These are phyloP conservation scores for Tausonia pullulans DNA, from an alignment of 1,284 basidiomycete species.

Conservation along the genomic window DNA sequence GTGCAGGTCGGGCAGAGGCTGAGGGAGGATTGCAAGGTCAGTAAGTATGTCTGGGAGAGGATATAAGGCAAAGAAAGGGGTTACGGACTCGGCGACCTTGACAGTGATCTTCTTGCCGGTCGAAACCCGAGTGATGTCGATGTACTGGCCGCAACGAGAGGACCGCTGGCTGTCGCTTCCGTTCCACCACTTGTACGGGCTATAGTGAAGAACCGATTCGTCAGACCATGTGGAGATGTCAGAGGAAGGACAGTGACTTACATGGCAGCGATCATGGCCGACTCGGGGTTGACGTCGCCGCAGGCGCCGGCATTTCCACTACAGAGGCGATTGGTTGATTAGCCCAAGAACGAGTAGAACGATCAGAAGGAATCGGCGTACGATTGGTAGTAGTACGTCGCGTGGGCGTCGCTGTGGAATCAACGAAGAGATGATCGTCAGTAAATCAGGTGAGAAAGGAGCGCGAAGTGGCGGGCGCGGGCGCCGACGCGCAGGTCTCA, in stretches of 20 bases:
- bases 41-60: no score
- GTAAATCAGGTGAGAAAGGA: no score
- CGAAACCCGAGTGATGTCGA: slow-evolving; percentile 49
- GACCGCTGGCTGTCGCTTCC: neutral
- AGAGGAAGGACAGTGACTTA: no score
- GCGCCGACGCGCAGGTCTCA: no score
- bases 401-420: slow-evolving; percentile 2
- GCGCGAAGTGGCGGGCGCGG: no score
- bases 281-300: slow-evolving; percentile 15
- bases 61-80: no score
- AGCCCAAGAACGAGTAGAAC: no score
- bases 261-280: slow-evolving; percentile 14
- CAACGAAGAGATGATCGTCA: neutral
- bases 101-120: slow-evolving; percentile 52
- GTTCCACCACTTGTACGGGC: slow-evolving; percentile 19
- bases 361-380: no score
- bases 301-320: slow-evolving; percentile 11
- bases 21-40: no score
- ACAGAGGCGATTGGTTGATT: no score
- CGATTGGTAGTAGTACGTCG: slow-evolving; percentile 9
- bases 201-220: no score
- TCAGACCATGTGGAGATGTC: no score
- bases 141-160: slow-evolving; percentile 48
- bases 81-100: slow-evolving; percentile 47
- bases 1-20: slow-evolving; percentile 65